Conservation (phyloP, 306 rosid genomes). For the Vicia sativa region DNA sequence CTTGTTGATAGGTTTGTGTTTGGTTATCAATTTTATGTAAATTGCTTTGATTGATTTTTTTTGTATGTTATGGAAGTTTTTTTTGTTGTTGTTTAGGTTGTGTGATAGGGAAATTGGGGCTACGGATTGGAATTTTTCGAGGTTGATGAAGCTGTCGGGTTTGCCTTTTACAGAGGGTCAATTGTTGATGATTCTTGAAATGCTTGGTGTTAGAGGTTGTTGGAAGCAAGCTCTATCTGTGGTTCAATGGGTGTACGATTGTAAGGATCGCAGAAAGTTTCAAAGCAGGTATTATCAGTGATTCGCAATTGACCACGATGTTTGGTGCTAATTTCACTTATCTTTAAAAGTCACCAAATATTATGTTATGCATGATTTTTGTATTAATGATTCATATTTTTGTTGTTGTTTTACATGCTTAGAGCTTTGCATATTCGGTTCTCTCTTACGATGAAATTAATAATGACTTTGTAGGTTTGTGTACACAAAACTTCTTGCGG, state of each 20-base stretch:
- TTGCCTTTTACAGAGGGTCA: slow-evolving; percentile 80
- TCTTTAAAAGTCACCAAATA: background rate
- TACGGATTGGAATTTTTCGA: slow-evolving; percentile 84
- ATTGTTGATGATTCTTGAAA: slow-evolving; percentile 65
- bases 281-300: slow-evolving; percentile 64
- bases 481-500: slow-evolving; percentile 81
- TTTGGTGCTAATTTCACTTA: too few species aligned
- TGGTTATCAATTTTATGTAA: slow-evolving; percentile 3
- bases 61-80: background rate
- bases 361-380: background rate
- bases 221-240: slow-evolving; percentile 89
- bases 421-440: slow-evolving; percentile 20
- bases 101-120: slow-evolving; percentile 59
- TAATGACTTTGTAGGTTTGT: slow-evolving; percentile 70
- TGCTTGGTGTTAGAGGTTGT: slow-evolving; percentile 63
- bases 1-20: slow-evolving; percentile 83
- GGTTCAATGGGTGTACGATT: slow-evolving; percentile 74
- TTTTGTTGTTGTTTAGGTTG: slow-evolving; percentile 49
- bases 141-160: slow-evolving; percentile 85
- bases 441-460: slow-evolving; percentile 24
- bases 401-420: slow-evolving; percentile 24
- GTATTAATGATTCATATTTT: background rate
- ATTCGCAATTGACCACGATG: too few species aligned
- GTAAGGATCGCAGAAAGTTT: slow-evolving; percentile 50
- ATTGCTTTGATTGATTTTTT: slow-evolving; percentile 3